Conservation (phyloP, 2,329 filamentous ascomycete genomes). For the Aureobasidium leucospermi region DNA sequence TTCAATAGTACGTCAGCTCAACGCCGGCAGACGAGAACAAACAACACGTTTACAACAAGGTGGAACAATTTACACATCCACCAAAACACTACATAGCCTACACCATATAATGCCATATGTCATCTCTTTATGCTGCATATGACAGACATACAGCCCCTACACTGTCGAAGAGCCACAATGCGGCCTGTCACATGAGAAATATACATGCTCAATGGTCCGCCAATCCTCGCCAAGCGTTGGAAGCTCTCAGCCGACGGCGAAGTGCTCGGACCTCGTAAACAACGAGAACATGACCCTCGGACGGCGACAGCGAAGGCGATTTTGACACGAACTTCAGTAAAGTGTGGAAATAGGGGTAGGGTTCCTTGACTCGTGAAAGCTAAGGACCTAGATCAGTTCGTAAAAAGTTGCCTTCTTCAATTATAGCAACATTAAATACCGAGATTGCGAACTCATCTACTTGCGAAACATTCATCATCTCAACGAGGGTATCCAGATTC, state of each 20-base stretch:
- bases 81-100: neutral
- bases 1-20: slow-evolving; percentile 2
- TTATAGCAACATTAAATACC: neutral
- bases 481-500: slow-evolving; percentile 30
- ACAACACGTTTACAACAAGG: slow-evolving; percentile 9
- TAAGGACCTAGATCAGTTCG: neutral
- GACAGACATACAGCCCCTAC: neutral
- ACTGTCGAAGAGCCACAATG: neutral
- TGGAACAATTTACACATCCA: neutral
- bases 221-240: slow-evolving; percentile 1
- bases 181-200: neutral
- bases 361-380: neutral
- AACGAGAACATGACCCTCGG: neutral
- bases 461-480: neutral
- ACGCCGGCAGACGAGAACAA: slow-evolving; percentile 5
- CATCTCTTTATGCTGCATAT: neutral
- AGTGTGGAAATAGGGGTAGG: neutral
- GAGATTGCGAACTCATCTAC: neutral
- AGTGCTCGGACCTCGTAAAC: neutral
- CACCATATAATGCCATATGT: neutral
- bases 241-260: neutral
- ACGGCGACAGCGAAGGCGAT: neutral
- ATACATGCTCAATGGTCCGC: slow-evolving; percentile 10
- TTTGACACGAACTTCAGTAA: neutral
- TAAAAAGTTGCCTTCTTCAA: neutral